phyloP scores from a whole-genome alignment of 805 yeast genomes.

The Jamesozyma spencerorum region DNA sequence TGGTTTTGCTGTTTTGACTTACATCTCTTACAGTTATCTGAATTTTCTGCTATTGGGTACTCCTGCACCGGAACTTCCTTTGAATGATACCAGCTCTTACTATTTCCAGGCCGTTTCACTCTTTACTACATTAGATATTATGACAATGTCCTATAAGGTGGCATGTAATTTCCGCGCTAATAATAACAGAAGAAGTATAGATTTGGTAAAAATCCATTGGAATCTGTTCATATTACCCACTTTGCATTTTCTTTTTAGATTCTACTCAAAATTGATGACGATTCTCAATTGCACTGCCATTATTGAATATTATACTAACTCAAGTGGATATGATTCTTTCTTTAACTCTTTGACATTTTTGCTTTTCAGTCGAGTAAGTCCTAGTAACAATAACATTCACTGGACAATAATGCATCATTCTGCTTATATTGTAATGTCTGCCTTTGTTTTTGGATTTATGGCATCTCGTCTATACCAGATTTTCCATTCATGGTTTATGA shows the following conservation, averaged over 20 bases:
- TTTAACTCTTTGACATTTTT: conserved; percentile 10
- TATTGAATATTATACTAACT: neutral
- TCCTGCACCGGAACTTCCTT: neutral
- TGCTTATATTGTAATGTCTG: conserved; percentile 6
- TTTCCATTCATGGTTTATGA: conserved; percentile 18
- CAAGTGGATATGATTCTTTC: conserved; percentile 4
- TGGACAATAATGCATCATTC: conserved; percentile 19
- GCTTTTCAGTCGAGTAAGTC: neutral
- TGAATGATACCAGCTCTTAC: neutral
- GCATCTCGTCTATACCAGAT: conserved; percentile 2
- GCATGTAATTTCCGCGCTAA: neutral
- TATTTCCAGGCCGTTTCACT: neutral
- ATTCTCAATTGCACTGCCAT: neutral
- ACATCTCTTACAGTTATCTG: neutral
- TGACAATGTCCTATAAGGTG: neutral
- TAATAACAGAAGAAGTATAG: neutral
- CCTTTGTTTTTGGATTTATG: conserved; percentile 6
- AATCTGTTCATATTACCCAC: neutral
- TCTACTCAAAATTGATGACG: neutral
- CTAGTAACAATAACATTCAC: conserved; percentile 2
- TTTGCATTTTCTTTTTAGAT: neutral
- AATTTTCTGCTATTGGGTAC: neutral
- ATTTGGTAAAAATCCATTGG: conserved; percentile 2
- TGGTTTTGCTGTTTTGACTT: neutral
- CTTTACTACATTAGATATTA: neutral